Base-by-base conservation (phyloP, 345 rosid genomes). In the Eucalyptus sp. region DNA sequence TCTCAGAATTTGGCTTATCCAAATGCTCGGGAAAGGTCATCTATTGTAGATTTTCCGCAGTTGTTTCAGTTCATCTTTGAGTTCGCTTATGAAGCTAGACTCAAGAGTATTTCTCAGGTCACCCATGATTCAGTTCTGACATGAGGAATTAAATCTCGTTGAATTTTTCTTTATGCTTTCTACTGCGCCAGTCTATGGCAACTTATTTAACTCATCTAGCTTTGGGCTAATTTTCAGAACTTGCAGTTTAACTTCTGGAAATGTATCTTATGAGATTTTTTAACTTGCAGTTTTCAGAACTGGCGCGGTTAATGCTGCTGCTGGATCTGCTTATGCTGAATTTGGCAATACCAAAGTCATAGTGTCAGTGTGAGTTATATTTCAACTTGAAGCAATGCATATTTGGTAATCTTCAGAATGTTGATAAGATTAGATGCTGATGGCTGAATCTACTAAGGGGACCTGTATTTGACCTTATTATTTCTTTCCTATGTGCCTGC, bases 321-420 rank as follows among this genome's bases (percentile, higher is more conserved):
- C 98, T 50, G 99, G 99, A 54, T 97, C 99, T 91, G 99, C 99
- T 88, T 98, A 96, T 91, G 99, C 99, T 51, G 99, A 97, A 92
- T 95, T 97, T 90, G 99, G 99, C 85, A 96, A 95, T 89, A 97
- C 99, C 52, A 96, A 98, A 92, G 99, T 97, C 90, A 97, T 98
- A 52, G 99, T 97, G 88, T 98, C 99, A 10, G 97, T 98, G 99
- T 98, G 93, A 96, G 99, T 96, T 86, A 86, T 48, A 44, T 25
- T 15, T 81, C 51, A 58, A 25, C 33, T 76, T 20, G 41, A 76
- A 76, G 48, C 84, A 76, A 76, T 76, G 84, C 11, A 20, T 43
- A 41, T 76, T 76, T 76, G 84, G 48, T 17, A 20, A 76, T 76
- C 84, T 22, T 76, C 48, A 37, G 44, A 7, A 41, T 76, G 62